These are phyloP conservation scores for Plectosphaerella plurivora DNA, from an alignment of 2,329 filamentous ascomycete species.

Conservation along the genomic window DNA sequence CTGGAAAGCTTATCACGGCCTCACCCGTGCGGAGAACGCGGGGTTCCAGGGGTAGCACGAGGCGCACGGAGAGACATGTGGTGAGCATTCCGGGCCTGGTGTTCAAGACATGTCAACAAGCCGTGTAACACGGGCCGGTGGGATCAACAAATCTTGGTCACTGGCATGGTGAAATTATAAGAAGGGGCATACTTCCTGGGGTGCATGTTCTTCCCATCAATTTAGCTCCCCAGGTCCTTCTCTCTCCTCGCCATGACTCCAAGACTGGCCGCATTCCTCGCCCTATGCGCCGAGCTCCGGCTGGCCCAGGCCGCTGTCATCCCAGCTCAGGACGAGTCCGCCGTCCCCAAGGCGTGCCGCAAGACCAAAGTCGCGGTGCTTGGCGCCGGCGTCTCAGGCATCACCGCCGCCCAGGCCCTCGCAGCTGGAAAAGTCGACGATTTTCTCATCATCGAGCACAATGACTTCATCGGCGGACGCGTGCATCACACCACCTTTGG, in stretches of 20 bases:
- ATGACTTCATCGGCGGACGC: conserved; percentile 58
- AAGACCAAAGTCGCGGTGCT: conserved; percentile 36
- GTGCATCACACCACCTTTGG: conserved; percentile 56
- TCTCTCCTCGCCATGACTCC: neutral
- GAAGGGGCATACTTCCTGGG: too few species aligned
- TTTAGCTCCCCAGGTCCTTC: neutral
- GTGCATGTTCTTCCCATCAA: too few species aligned
- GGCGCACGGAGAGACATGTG: too few species aligned
- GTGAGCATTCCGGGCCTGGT: too few species aligned
- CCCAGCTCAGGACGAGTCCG: neutral
- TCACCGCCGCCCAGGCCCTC: conserved; percentile 61
- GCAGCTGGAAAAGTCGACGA: conserved; percentile 56
- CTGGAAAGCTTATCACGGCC: too few species aligned
- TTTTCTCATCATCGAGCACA: conserved; percentile 62
- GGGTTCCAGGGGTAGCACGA: too few species aligned
- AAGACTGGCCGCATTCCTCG: neutral
- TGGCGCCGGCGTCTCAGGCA: conserved; percentile 58
- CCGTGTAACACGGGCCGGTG: too few species aligned
- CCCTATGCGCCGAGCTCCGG: neutral
- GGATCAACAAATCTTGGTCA: too few species aligned
- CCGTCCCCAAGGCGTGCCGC: conserved; percentile 14
- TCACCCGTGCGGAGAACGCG: too few species aligned
- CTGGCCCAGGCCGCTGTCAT: neutral
- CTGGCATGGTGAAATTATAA: too few species aligned
- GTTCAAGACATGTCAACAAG: too few species aligned